Base-by-base conservation (phyloP, 83 land plant genomes). In the Diphasiastrum complanatum region DNA sequence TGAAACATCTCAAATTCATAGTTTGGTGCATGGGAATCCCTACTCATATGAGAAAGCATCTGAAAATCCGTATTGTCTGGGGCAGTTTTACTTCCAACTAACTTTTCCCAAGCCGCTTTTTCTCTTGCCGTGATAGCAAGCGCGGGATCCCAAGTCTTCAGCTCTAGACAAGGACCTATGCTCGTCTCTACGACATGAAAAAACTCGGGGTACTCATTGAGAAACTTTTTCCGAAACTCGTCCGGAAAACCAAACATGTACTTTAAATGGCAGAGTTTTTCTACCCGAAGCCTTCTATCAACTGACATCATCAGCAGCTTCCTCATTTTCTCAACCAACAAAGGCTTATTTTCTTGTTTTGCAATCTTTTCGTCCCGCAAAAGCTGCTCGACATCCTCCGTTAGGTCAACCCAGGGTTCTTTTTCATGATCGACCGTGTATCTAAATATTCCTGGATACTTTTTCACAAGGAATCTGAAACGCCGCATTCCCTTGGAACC, bases 321-420 rank as follows among this genome's bases (percentile, higher is more conserved):
- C 12, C 74, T 67, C 50, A 84, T 55, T 2, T 67, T 61, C 37
- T 67, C 46, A 0, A 68, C 80, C 53, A 78, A 27, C 0, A 38
- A 57, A 1, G 79, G 70, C 60, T 78, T 81, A 69, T 46, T 62
- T 51, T 46, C 33, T n/a, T 69, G 71, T 28, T 45, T 61, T 8
- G 73, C 75, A 8, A 47, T 8, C 54, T 78, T 75, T 50, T 84
- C 88, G 71, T 81, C 88, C 26, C 78, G 80, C 5, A 84, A 78
- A 20, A 81, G 50, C 24, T 30, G 34, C 50, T 46, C 32, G 81
- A 77, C 74, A 22, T 74, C 61, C 58, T 83, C 79, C 5, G 87
- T 71, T 33, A 83, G 64, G 29, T n/a, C n/a, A n/a, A n/a, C n/a
- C n/a, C n/a, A n/a, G n/a, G n/a, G n/a, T n/a, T n/a, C n/a, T n/a